A percentile compares a stretch with the other conserved stretches of the same genome.
These are phyloP conservation scores for Cutaneotrichosporon daszewskae DNA, from an alignment of 1,284 basidiomycete species.

Conservation along the genomic window DNA sequence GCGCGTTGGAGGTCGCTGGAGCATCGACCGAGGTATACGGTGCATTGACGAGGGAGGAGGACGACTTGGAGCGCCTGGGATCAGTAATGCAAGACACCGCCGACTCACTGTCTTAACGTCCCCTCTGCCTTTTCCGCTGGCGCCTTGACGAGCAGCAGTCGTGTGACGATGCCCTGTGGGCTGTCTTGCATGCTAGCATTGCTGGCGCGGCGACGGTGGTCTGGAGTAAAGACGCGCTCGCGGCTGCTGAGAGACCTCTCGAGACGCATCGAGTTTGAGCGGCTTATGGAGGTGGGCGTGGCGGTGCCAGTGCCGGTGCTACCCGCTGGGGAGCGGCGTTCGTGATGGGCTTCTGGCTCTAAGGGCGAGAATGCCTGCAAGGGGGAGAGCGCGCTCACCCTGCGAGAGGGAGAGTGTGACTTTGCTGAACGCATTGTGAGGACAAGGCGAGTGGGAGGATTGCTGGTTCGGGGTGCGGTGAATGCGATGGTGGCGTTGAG, in stretches of 20 bases:
- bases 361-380: constrained; percentile 45
- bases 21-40: constrained; percentile 3
- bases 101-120: constrained; percentile 19
- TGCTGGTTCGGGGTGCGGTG: neutral
- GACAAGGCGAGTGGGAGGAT: too few relatives aligned
- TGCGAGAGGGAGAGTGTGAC: constrained; percentile 57
- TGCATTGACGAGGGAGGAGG: constrained; percentile 18
- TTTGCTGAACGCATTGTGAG: constrained; percentile 1
- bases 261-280: neutral
- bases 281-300: neutral
- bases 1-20: constrained; percentile 32
- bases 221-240: constrained; percentile 7
- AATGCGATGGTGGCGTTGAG: neutral
- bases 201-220: constrained; percentile 1
- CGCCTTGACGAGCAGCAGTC: constrained; percentile 44
- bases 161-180: constrained; percentile 17
- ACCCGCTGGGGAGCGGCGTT: neutral
- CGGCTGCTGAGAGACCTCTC: constrained; percentile 10
- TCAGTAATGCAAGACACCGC: constrained; percentile 10
- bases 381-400: constrained; percentile 39
- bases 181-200: neutral
- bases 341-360: neutral
- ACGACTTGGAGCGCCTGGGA: constrained; percentile 31
- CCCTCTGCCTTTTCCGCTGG: constrained; percentile 21
- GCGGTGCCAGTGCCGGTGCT: neutral